Base-by-base conservation (phyloP, 2,329 filamentous ascomycete species). In the Aspergillus tanneri region DNA sequence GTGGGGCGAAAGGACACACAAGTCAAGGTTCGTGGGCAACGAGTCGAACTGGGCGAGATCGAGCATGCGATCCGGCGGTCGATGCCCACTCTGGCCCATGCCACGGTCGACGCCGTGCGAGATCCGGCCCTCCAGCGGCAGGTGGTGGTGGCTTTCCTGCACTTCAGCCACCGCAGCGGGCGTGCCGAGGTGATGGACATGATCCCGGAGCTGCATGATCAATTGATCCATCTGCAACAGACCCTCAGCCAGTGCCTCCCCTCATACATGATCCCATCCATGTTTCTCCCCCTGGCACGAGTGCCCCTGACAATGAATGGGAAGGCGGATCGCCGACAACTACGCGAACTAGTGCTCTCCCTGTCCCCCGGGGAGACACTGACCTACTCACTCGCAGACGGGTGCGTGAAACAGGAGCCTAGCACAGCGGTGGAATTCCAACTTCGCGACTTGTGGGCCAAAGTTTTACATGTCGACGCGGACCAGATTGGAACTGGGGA, bases 321-420 rank as follows among this genome's bases (percentile, higher is more conserved):
- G 18, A 63, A 64, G 44, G 48, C 46, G 9, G 60, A 63, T 46
- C 57, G 58, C 18, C 53, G 53, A 27, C 41, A 34, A 23, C 55
- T 61, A 11, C 43, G 48, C n/a, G 38, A 51, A 46, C 18, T 45
- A 3, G 48, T 48, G 8, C 14, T 27, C 2, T 28, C 34, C 5
- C 28, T 46, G 5, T 25, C 28, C 4, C n/a, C 14, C 4, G 44
- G 45, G 21, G 19, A 34, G 19, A 12, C 2, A 4, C 7, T 16
- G 9, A 19, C 27, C 18, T 44, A 22, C 22, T 32, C 28, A 2
- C 11, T 37, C 9, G 28, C 39, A 9, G 39, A 14, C 14, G 30
- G 30, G 0, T 77, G 80, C 56, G n/a, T n/a, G n/a, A 73, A 77
- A 50, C 62, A 32, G 16, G 32, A 21, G 16, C 47, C 47, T 3